Evolutionary conservation across 2,329 filamentous ascomycete genomes (phyloP), one percentile per base, ranked within the genome.

Genomic region (Pleomassaria siparia): DNA sequence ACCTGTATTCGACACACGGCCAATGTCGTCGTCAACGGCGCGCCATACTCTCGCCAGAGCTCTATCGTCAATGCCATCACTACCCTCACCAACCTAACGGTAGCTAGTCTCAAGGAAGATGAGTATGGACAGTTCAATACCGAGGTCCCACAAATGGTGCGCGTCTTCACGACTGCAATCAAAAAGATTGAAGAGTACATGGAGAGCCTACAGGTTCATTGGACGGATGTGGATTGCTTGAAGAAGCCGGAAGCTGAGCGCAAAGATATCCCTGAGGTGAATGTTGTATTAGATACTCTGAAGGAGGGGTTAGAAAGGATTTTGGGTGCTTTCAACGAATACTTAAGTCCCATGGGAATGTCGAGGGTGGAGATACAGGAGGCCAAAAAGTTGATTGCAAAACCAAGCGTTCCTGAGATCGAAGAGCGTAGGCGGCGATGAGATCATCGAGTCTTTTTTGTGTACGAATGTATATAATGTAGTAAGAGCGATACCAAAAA

Each of bases 101-200:
- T 89, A 3, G 81, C 81, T 52, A 92, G 88, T 69, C 72, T 96
- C 44, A 75, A 76, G 3, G 91, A 97, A 69, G 92, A 97, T 66
- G 80, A 80, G 39, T 94, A 85, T 63, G 92, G 92, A 12, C 88
- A 89, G 58, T 92, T 95, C n/a, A 87, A 95, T 56, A 79, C 84
- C 35, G 88, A 94, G 54, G 84, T 97, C 2, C 83, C 88, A 1
- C 74, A 73, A 40, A 85, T 95, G 47, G 82, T 96, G 42, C 82
- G 86, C 39, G 82, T 84, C 1, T 82, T 95, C 51, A 91, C 89
- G 0, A 59, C 69, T 0, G 84, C 88, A 0, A 84, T 91, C 46
- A 79, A 75, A 45, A 83, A 83, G 55, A 74, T 96, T 3, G 86
- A 95, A 60, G 72, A 66, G 1, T 90, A 95, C 63, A 78, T 84